Conservation (phyloP, 208 protist species). For the Strigomonas galati region DNA sequence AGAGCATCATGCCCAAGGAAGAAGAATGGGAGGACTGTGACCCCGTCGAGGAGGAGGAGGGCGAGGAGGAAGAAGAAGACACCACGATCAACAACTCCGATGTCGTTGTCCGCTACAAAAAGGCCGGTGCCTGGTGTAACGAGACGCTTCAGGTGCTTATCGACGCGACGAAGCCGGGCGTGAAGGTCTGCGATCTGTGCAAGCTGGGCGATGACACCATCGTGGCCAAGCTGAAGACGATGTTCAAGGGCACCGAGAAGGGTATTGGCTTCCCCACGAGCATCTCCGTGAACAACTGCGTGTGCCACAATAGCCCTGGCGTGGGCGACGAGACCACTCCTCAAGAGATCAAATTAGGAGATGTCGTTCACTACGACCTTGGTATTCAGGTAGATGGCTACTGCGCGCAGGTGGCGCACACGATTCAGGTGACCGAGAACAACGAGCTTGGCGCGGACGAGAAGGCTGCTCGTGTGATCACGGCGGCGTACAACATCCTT, state of each 20-base stretch:
- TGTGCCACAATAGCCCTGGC: slow-evolving; percentile 97
- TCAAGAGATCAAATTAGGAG: slow-evolving; percentile 83
- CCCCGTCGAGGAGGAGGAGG: slow-evolving; percentile 43
- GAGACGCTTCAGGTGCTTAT: slow-evolving; percentile 90
- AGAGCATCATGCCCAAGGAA: slow-evolving; percentile 62
- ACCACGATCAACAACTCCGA: slow-evolving; percentile 93
- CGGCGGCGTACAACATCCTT: slow-evolving; percentile 93
- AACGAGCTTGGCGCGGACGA: slow-evolving; percentile 81
- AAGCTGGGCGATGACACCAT: slow-evolving; percentile 87
- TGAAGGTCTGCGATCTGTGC: slow-evolving; percentile 83
- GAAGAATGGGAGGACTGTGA: slow-evolving; percentile 43
- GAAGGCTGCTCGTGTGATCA: slow-evolving; percentile 92
- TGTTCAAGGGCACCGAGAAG: slow-evolving; percentile 95
- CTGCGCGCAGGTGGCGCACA: slow-evolving; percentile 96
- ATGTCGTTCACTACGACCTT: slow-evolving; percentile 99
- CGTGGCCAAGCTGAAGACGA: slow-evolving; percentile 79
- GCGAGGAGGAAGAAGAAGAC: slow-evolving; percentile 91
- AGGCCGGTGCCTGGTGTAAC: slow-evolving; percentile 95
- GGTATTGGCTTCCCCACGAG: slow-evolving; percentile 99
- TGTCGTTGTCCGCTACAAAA: slow-evolving; percentile 97
- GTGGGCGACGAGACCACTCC: slow-evolving; percentile 69
- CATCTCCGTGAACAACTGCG: slow-evolving; percentile 97
- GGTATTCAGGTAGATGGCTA: slow-evolving; percentile 99
- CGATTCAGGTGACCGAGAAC: slow-evolving; percentile 90
- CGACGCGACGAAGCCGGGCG: slow-evolving; percentile 81